Evolutionary conservation across 371 early-diverging fungal species (phyloP), one percentile per base, ranked within the genome.

Genomic region (Sporodiniella umbellata): DNA sequence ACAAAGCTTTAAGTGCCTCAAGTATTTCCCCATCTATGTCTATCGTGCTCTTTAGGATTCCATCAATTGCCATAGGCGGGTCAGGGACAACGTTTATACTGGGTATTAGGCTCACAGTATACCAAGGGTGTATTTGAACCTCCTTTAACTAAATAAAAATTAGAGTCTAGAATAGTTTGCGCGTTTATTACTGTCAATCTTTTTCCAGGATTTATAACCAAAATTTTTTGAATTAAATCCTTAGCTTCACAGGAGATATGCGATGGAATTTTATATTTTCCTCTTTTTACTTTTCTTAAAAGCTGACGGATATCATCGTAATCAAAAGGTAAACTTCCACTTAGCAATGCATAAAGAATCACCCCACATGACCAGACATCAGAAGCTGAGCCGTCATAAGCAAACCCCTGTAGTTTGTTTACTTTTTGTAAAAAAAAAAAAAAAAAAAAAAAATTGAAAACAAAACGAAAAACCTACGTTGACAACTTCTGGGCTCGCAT

Each of bases 281-380:
- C 76, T 37, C 54, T 37, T 50, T 76, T 76, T 56, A 89, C 90
- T 65, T 91, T 92, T 47, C 67, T 74, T 22, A 91, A 56, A 17
- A 93, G 58, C 35, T 83, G 73, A 6, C 86, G 68, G 45, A 95
- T 90, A 66, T 94, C 92, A 44, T 92, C 92, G 60, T 94, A 94
- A 51, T 96, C 94, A 74, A 95, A 96, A 2, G 97, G 97, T 30
- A 96, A 70, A 54, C 86, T 86, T 3, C 95, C 95, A 38, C 88
- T 86, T 35, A 97, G 60, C 15, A 95, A 68, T 0, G 93, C 95
- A 61, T 87, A 96, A 8, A 96, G 63, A 31, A 97, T 92, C 39
- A 97, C 88, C 2, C 97, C 97, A 54, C 93, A 88, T 8, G 89
- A 89, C 95, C 95, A 97, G 23, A 95, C 82, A 60, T 97, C 97